phyloP scores from a whole-genome alignment of 169 alveolate genomes.

The Babesia bovis region DNA sequence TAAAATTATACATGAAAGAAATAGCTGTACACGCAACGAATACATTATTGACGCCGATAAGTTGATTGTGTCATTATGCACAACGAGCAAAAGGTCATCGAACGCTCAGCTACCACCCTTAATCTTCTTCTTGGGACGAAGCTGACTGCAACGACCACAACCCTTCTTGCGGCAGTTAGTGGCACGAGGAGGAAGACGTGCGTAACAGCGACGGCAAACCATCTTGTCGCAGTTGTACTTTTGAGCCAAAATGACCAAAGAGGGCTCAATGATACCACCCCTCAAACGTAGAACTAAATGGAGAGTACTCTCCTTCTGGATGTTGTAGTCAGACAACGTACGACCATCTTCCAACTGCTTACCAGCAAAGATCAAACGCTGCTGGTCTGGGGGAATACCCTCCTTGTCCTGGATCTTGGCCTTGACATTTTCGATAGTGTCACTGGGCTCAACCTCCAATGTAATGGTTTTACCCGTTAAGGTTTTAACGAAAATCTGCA shows the following conservation, averaged over 20 bases:
- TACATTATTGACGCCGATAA: background rate
- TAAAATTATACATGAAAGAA: too few relatives aligned
- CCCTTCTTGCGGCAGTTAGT: constrained; percentile 99
- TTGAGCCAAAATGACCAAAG: constrained; percentile 97
- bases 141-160: constrained; percentile 98
- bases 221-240: constrained; percentile 98
- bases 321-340: constrained; percentile 97
- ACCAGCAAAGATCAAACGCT: constrained; percentile 98
- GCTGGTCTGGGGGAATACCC: constrained; percentile 99
- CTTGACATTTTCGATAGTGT: constrained; percentile 96
- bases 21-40: too few relatives aligned
- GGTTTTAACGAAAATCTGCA: constrained; percentile 96
- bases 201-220: constrained; percentile 98
- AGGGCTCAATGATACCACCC: constrained; percentile 99
- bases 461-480: constrained; percentile 95
- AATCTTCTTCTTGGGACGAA: constrained; percentile 99
- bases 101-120: constrained; percentile 78
- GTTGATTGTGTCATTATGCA: background rate
- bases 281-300: constrained; percentile 97
- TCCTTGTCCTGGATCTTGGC: constrained; percentile 97
- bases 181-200: constrained; percentile 99
- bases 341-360: constrained; percentile 98
- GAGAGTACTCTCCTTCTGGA: constrained; percentile 96
- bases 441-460: constrained; percentile 94
- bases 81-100: background rate